phyloP scores from a whole-genome alignment of 768 basidiomycete genomes.

The Serendipita sp. region DNA sequence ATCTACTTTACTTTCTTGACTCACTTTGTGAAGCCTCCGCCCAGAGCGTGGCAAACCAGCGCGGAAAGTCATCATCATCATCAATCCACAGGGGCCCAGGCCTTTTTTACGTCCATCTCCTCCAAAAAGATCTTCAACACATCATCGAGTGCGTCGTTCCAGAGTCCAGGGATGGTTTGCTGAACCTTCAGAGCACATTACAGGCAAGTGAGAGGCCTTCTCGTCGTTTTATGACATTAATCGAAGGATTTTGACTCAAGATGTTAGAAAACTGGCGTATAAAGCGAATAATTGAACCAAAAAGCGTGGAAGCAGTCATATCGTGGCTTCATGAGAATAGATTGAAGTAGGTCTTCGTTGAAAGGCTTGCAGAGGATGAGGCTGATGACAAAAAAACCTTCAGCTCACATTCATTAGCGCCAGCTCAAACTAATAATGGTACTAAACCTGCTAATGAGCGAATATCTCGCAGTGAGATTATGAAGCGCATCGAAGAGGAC shows the following conservation, averaged over 20 bases:
- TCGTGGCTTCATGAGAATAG: conserved; percentile 36
- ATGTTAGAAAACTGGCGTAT: conserved; percentile 84
- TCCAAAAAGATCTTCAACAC: conserved; percentile 58
- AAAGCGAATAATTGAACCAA: conserved; percentile 69
- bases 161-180: conserved; percentile 68
- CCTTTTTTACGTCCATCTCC: conserved; percentile 55
- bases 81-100: conserved; percentile 21
- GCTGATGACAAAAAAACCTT: neutral
- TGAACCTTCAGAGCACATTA: conserved; percentile 74
- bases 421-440: neutral
- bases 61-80: conserved; percentile 28
- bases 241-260: conserved; percentile 23
- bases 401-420: no score
- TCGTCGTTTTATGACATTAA: neutral
- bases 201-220: conserved; percentile 36
- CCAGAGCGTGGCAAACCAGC: conserved; percentile 27
- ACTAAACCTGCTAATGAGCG: conserved; percentile 13
- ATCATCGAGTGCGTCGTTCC: conserved; percentile 82
- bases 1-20: conserved; percentile 83
- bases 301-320: conserved; percentile 57
- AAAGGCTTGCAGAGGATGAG: neutral
- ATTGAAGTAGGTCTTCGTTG: conserved; percentile 9
- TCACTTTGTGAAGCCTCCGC: conserved; percentile 67
- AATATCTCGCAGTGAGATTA: conserved; percentile 51
- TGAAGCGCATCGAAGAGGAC: conserved; percentile 83